phyloP scores from a whole-genome alignment of 2,329 filamentous ascomycete species.

The Scedosporium apiospermum region DNA sequence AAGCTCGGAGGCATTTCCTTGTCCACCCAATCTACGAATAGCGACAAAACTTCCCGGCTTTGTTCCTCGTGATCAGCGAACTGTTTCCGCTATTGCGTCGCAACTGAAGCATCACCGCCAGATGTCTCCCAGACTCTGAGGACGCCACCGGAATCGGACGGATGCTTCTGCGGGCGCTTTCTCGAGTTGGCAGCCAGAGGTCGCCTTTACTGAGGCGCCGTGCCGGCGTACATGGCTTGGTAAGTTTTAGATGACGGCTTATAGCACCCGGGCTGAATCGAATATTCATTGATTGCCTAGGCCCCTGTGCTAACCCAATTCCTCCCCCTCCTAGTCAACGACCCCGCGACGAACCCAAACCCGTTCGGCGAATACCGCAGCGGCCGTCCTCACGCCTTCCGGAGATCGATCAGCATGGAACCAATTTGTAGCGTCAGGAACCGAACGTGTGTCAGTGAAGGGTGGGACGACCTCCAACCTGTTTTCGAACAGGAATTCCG shows the following conservation, averaged over 20 bases:
- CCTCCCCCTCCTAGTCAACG: neutral
- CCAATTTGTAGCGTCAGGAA: neutral
- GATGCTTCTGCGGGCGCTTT: conserved; percentile 5
- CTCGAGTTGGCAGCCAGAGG: neutral
- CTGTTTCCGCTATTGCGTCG: neutral
- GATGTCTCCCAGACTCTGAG: neutral
- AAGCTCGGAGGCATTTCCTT: neutral
- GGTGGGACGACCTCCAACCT: too few relatives aligned
- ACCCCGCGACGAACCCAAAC: neutral
- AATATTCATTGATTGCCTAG: too few relatives aligned
- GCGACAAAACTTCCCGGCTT: too few relatives aligned
- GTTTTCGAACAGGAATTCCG: too few relatives aligned
- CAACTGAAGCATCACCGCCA: neutral
- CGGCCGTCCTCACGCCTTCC: neutral
- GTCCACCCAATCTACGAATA: too few relatives aligned
- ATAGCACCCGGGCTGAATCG: too few relatives aligned
- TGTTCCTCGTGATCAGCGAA: too few relatives aligned
- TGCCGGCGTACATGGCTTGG: neutral
- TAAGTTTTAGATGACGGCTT: neutral
- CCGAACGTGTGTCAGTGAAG: neutral
- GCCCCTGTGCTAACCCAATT: neutral
- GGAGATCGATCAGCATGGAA: neutral
- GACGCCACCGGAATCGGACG: neutral
- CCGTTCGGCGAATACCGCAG: conserved; percentile 1
- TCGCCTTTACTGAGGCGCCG: neutral